Conservation (phyloP, 768 basidiomycete species). For the Neoboletus magnificus region DNA sequence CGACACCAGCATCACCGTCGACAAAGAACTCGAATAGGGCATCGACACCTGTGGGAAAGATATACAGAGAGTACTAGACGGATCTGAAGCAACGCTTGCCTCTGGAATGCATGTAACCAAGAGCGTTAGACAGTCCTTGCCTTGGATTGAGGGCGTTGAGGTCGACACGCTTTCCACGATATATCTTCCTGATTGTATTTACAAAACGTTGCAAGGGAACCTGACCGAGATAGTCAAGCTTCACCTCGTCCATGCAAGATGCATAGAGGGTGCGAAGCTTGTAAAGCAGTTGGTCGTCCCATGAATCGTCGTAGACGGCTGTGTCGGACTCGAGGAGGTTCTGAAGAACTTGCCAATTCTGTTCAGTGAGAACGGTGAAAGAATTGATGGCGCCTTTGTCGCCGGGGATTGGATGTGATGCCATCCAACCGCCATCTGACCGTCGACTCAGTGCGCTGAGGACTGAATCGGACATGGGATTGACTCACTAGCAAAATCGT, state of each 20-base stretch:
- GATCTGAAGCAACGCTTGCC: slow-evolving; percentile 42
- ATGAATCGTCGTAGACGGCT: slow-evolving; percentile 36
- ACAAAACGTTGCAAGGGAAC: slow-evolving; percentile 69
- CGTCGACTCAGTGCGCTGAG: slow-evolving; percentile 1
- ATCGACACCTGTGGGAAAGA: slow-evolving; percentile 53
- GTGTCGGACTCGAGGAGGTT: slow-evolving; percentile 56
- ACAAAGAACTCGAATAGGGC: slow-evolving; percentile 79
- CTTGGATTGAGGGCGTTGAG: slow-evolving; percentile 33
- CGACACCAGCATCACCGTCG: slow-evolving; percentile 83
- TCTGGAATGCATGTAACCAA: slow-evolving; percentile 84
- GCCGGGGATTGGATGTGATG: slow-evolving; percentile 78
- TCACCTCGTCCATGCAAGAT: slow-evolving; percentile 78
- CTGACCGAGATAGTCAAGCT: slow-evolving; percentile 69
- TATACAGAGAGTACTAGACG: background rate
- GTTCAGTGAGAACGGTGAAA: slow-evolving; percentile 67
- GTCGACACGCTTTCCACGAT: slow-evolving; percentile 49
- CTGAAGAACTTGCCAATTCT: slow-evolving; percentile 77
- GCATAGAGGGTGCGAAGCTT: slow-evolving; percentile 73
- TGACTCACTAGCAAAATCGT: slow-evolving; percentile 82
- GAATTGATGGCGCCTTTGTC: slow-evolving; percentile 73
- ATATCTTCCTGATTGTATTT: slow-evolving; percentile 56
- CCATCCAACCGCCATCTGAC: slow-evolving; percentile 86
- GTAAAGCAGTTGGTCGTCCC: slow-evolving; percentile 53
- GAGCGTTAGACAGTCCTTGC: slow-evolving; percentile 71
- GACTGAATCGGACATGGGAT: background rate